These are phyloP conservation scores for Claviceps spartinae DNA, from an alignment of 2,329 filamentous ascomycete species.

Conservation along the genomic window DNA sequence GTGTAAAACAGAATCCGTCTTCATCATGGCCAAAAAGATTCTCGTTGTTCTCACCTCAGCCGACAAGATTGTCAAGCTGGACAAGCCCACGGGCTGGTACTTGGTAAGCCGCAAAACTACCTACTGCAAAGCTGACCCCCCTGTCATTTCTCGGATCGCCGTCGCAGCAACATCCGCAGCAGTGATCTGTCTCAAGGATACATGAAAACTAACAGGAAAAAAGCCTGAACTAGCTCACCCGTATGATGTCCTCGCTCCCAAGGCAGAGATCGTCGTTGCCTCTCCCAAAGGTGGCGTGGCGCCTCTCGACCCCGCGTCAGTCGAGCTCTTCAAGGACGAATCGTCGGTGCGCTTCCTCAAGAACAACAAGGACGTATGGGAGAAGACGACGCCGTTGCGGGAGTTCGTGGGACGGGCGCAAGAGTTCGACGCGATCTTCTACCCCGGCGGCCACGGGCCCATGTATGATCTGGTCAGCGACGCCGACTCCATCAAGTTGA, in stretches of 20 bases:
- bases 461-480: slow-evolving; percentile 55
- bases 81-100: slow-evolving; percentile 55
- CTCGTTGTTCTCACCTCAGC: slow-evolving; percentile 60
- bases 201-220: background rate
- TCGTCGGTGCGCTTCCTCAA: slow-evolving; percentile 40
- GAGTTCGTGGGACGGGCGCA: slow-evolving; percentile 39
- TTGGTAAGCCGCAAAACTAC: slow-evolving; percentile 30
- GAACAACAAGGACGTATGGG: slow-evolving; percentile 46
- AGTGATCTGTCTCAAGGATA: background rate
- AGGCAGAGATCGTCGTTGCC: slow-evolving; percentile 41
- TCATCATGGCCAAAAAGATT: slow-evolving; percentile 41
- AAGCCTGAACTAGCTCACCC: slow-evolving; percentile 53
- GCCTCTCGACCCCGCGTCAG: slow-evolving; percentile 45
- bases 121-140: too few relatives aligned
- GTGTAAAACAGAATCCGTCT: background rate
- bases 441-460: slow-evolving; percentile 45
- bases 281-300: slow-evolving; percentile 49
- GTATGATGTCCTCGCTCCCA: slow-evolving; percentile 41
- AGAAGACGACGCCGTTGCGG: slow-evolving; percentile 44
- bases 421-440: slow-evolving; percentile 51
- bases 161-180: too few relatives aligned
- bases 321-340: slow-evolving; percentile 42
- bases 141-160: too few relatives aligned
- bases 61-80: slow-evolving; percentile 30
- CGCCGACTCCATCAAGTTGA: slow-evolving; percentile 41